Conservation (phyloP, 2,329 filamentous ascomycete species). For the Cordyceps fumosorosea region DNA sequence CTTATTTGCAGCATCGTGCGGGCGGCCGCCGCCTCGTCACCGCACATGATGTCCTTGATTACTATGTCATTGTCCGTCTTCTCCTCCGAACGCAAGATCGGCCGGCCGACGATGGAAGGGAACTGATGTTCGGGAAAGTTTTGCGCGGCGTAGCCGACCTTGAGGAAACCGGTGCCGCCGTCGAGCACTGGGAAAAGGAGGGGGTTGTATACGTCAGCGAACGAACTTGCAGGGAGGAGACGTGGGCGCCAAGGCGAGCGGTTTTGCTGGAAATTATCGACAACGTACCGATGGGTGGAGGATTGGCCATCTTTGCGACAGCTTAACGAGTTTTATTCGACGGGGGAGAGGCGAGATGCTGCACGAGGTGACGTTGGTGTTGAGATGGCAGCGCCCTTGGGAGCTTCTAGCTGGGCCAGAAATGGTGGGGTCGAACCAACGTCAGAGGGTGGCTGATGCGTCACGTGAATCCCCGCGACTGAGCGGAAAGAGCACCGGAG, state of each 20-base stretch:
- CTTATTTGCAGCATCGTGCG: conserved; percentile 97
- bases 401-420: conserved; percentile 3
- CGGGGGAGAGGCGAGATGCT: not conserved
- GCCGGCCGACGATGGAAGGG: conserved; percentile 94
- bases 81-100: conserved; percentile 95
- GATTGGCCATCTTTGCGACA: conserved; percentile 40
- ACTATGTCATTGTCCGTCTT: conserved; percentile 54
- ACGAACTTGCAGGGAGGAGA: conserved; percentile 13
- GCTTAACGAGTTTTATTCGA: conserved; percentile 5
- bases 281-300: conserved; percentile 47
- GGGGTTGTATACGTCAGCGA: conserved; percentile 18
- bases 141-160: conserved; percentile 97
- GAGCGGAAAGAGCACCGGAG: not conserved
- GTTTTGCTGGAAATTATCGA: conserved; percentile 3
- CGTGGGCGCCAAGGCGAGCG: conserved; percentile 3
- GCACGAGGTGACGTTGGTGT: conserved; percentile 11
- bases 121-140: conserved; percentile 99
- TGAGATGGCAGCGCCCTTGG: conserved; percentile 5
- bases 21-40: conserved; percentile 92
- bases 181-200: conserved; percentile 69
- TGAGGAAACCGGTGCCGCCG: conserved; percentile 98
- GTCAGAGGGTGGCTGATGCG: conserved; percentile 29
- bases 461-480: conserved; percentile 34
- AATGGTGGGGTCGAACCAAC: conserved; percentile 30
- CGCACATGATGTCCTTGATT: conserved; percentile 99